Evolutionary conservation across 805 yeast species (phyloP), one percentile per base, ranked within the genome.

Genomic region (Myxozyma neotropica): DNA sequence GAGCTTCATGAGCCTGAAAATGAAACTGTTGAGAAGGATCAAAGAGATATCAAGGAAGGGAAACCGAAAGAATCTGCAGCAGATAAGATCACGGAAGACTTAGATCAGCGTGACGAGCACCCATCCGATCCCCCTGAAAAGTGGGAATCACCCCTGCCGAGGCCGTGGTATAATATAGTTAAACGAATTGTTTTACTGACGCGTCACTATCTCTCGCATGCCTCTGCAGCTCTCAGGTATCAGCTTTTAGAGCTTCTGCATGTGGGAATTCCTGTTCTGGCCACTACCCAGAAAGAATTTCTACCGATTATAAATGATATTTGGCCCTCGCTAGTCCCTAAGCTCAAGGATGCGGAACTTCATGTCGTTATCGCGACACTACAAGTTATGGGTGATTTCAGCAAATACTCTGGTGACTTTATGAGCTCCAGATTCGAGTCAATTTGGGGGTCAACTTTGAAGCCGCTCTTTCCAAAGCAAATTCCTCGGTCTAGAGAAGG

Each of bases 91-190:
- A 63, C 59, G 21, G 76, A 74, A 26, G 72, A 67, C 40, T 75
- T 73, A 43, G 73, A 73, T 39, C 74, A 72, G 10, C 69, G 65
- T 17, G 66, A 67, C 4, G 52, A 46, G 42, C 35, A 45, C 8
- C 52, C 46, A 3, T 69, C 68, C 6, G 75, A 68, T n/a, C 68
- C 64, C 15, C 55, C 42, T 61, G 74, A 66, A 7, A 76, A 77
- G 33, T 91, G 97, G 97, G 65, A 69, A 0, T 86, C 93, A 0
- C 84, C 85, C 0, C 75, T 92, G 0, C 88, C 95, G 0, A 75
- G 80, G 42, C 74, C 78, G 1, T 74, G 87, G 0, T 93, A 89
- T 71, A 70, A 73, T 40, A 74, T 85, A 1, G 73, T 88, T 0
- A 81, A 84, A 45, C 82, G 82, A 55, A 83, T 93, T 2, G 77